Evolutionary conservation across 73 alveolate genomes (phyloP).

Genomic region (Stentor coeruleus): DNA sequence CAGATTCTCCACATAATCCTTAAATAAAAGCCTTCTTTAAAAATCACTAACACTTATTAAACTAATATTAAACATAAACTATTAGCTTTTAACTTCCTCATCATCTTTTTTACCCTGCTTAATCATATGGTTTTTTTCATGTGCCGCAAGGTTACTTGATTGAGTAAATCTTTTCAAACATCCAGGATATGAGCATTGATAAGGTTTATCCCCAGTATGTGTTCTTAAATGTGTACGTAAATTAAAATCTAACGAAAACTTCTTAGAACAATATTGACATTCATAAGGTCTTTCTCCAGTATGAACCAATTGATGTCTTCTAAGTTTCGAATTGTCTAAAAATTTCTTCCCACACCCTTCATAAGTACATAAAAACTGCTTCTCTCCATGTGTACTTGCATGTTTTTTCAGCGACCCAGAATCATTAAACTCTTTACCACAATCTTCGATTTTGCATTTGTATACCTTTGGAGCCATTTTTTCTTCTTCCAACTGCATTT

Average conservation of each 20-base stretch:
- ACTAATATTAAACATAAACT: too few relatives aligned
- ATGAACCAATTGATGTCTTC: constrained; percentile 36
- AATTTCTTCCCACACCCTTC: constrained; percentile 35
- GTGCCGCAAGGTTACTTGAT: too few relatives aligned
- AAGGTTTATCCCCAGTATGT: constrained; percentile 70
- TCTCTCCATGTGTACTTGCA: constrained; percentile 78
- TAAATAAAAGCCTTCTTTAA: too few relatives aligned
- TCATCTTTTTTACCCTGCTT: too few relatives aligned
- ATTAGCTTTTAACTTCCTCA: too few relatives aligned
- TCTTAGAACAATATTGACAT: constrained; percentile 42
- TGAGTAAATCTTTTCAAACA: constrained; percentile 50
- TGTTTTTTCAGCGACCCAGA: constrained; percentile 75
- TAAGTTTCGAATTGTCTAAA: constrained; percentile 37
- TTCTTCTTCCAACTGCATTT: too few relatives aligned
- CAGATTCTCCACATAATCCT: too few relatives aligned
- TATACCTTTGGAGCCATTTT: constrained; percentile 42
- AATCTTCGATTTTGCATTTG: constrained; percentile 52
- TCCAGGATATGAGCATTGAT: constrained; percentile 34
- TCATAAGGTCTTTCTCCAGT: constrained; percentile 52
- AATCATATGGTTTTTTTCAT: too few relatives aligned
- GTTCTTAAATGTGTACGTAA: constrained; percentile 78
- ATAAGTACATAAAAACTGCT: too few relatives aligned
- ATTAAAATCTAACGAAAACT: constrained; percentile 62
- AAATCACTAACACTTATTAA: too few relatives aligned
- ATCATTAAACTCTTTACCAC: constrained; percentile 82